Conservation (phyloP, 805 yeast genomes). For the Limtongozyma cylindracea region DNA sequence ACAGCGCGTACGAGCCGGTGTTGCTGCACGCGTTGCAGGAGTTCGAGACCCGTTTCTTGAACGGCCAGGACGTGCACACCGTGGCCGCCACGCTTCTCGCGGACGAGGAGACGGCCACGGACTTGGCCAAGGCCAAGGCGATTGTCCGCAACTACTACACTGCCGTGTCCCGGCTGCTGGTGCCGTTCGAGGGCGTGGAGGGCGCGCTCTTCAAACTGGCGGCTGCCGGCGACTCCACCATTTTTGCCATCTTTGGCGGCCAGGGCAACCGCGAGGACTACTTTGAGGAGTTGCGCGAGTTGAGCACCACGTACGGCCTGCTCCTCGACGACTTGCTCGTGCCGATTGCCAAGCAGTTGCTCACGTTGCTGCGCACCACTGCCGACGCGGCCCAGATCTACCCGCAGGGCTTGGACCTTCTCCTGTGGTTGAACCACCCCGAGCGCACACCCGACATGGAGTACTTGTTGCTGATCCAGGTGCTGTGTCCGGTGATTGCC, state of each 20-base stretch:
- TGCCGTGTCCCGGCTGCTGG: conserved; percentile 8
- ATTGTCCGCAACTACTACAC: conserved; percentile 58
- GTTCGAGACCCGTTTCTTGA: conserved; percentile 58
- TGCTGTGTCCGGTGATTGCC: conserved; percentile 93
- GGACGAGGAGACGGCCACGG: conserved; percentile 36
- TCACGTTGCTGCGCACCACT: conserved; percentile 40
- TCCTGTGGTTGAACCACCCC: conserved; percentile 69
- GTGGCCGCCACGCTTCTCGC: conserved; percentile 48
- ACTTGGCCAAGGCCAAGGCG: conserved; percentile 38
- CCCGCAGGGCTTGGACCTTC: conserved; percentile 79
- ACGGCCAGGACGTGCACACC: conserved; percentile 53
- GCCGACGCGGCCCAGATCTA: conserved; percentile 66
- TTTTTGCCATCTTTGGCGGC: conserved; percentile 89
- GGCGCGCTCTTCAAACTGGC: conserved; percentile 34
- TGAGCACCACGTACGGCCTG: conserved; percentile 55
- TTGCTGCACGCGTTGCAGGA: conserved; percentile 49
- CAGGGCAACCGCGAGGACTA: conserved; percentile 97
- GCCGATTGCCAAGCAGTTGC: conserved; percentile 43
- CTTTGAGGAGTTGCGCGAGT: conserved; percentile 83
- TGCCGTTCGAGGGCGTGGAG: conserved; percentile 3
- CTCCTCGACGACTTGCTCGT: conserved; percentile 47
- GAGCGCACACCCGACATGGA: conserved; percentile 77
- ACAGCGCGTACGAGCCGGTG: conserved; percentile 41
- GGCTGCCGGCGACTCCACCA: conserved; percentile 25
- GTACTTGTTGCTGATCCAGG: conserved; percentile 74